Evolutionary conservation across 2,329 filamentous ascomycete genomes (phyloP).

Genomic region (Pseudogymnoascus sp.): DNA sequence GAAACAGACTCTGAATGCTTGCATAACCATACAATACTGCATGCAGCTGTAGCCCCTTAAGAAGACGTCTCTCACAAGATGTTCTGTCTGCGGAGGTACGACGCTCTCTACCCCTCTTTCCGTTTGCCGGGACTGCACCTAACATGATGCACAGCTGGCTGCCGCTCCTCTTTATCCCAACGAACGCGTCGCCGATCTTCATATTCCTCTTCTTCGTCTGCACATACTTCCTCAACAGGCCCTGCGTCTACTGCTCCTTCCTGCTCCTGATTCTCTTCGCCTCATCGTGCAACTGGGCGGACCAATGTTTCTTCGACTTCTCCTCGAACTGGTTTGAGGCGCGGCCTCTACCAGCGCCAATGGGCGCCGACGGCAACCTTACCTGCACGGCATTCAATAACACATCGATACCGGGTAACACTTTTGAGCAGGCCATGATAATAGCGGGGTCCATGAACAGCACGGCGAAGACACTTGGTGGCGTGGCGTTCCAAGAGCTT

Average conservation of each 20-base stretch:
- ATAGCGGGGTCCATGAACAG: conserved; percentile 51
- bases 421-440: conserved; percentile 32
- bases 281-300: conserved; percentile 84
- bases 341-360: conserved; percentile 38
- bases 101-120: conserved; percentile 9
- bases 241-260: conserved; percentile 96
- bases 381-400: conserved; percentile 25
- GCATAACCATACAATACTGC: not conserved
- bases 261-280: conserved; percentile 92
- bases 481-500: conserved; percentile 58
- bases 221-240: conserved; percentile 92
- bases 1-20: not conserved
- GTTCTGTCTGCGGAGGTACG: conserved; percentile 58
- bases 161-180: conserved; percentile 80
- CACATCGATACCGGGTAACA: conserved; percentile 24
- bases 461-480: conserved; percentile 61
- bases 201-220: conserved; percentile 85
- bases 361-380: conserved; percentile 16
- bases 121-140: not conserved
- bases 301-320: conserved; percentile 90
- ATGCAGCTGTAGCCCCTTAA: not conserved
- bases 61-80: conserved; percentile 33
- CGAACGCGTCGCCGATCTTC: conserved; percentile 77
- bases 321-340: conserved; percentile 87
- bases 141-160: conserved; percentile 57